Evolutionary conservation across 345 rosid species (phyloP).

Genomic region (Gossypioides kirkii): DNA sequence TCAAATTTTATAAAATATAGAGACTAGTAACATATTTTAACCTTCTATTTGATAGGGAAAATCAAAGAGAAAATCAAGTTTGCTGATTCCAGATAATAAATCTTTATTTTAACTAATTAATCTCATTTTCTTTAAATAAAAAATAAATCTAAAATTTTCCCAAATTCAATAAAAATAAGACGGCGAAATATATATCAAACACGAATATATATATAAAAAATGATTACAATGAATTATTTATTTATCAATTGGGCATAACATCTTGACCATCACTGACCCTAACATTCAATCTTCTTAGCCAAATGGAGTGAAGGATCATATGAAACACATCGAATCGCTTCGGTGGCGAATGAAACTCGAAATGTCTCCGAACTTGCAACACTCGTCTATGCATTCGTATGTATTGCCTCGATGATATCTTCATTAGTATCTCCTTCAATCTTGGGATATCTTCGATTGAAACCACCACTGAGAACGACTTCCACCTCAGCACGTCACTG

Average conservation of each 20-base stretch:
- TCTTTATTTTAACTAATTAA: too few species aligned
- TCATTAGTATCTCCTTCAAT: conserved; percentile 48
- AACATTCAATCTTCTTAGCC: conserved; percentile 79
- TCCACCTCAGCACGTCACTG: conserved; percentile 83
- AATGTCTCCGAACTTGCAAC: conserved; percentile 25
- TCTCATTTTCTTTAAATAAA: too few species aligned
- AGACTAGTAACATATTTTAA: too few species aligned
- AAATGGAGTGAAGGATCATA: conserved; percentile 90
- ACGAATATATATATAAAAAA: not conserved
- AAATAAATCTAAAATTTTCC: too few species aligned
- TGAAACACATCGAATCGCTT: conserved; percentile 82
- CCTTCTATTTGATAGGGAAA: too few species aligned
- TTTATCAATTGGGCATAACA: not conserved
- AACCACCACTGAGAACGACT: conserved; percentile 60
- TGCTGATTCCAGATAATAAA: too few species aligned
- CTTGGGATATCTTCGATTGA: conserved; percentile 48
- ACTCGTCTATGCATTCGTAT: conserved; percentile 82
- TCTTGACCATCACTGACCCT: conserved; percentile 28
- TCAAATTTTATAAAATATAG: too few species aligned
- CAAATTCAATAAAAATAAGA: too few species aligned
- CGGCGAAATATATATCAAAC: not conserved
- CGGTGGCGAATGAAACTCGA: conserved; percentile 64
- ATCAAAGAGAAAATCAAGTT: too few species aligned
- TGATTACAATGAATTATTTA: not conserved
- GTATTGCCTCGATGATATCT: conserved; percentile 61